A percentile compares a stretch with the other conserved stretches of the same genome.
Conservation (phyloP, 176 grass and related monocot genomes). For the Tuctoria greenei region DNA sequence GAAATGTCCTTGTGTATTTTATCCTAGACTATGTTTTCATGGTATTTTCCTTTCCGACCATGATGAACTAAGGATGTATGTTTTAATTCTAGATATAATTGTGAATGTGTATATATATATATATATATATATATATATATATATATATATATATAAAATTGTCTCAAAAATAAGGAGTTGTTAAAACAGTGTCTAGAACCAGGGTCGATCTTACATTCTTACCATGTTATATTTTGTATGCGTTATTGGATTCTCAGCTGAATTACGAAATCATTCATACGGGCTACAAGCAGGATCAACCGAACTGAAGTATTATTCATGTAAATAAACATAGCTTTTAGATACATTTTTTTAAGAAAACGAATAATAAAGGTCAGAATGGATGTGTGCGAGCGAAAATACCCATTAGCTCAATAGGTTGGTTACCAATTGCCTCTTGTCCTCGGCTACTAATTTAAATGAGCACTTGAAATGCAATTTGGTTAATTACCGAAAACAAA, state of each 20-base stretch:
- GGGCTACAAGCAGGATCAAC: neutral
- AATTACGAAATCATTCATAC: neutral
- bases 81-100: neutral
- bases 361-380: neutral
- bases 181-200: too few relatives aligned
- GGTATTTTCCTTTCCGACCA: neutral
- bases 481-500: neutral
- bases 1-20: neutral
- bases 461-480: neutral
- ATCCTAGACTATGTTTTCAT: neutral
- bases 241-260: neutral
- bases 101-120: too few relatives aligned
- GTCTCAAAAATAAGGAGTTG: neutral
- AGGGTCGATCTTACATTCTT: too few relatives aligned
- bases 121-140: too few relatives aligned
- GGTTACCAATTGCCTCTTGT: neutral
- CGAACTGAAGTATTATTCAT: too few relatives aligned
- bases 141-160: too few relatives aligned
- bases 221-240: neutral
- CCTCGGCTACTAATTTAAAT: neutral
- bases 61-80: neutral
- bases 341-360: neutral
- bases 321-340: neutral
- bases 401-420: neutral
- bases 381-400: neutral